A percentile compares a stretch with the other conserved stretches of the same genome.
Conservation (phyloP, 2,329 filamentous ascomycete genomes). For the Fusarium mangiferae region DNA sequence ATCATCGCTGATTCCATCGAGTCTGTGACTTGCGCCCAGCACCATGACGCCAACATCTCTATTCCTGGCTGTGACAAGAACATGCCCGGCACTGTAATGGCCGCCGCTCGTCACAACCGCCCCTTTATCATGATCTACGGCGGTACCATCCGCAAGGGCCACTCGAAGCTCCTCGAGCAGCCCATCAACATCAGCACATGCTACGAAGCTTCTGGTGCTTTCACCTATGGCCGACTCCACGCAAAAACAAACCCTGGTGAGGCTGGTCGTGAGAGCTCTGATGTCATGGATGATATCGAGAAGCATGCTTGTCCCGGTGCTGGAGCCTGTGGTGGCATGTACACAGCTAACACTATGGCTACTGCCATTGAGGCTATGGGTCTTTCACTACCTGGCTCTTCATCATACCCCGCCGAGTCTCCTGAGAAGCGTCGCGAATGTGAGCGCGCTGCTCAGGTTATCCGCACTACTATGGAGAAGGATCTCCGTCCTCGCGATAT, state of each 20-base stretch:
- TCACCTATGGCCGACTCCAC: slow-evolving; percentile 79
- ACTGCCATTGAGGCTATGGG: slow-evolving; percentile 91
- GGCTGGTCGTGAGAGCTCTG: slow-evolving; percentile 73
- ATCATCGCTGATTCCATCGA: slow-evolving; percentile 96
- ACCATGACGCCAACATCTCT: slow-evolving; percentile 91
- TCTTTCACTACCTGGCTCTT: slow-evolving; percentile 84
- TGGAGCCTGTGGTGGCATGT: slow-evolving; percentile 85
- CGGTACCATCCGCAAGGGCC: slow-evolving; percentile 89
- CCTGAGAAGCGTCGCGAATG: slow-evolving; percentile 90
- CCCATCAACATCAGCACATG: slow-evolving; percentile 89
- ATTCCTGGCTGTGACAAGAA: slow-evolving; percentile 98
- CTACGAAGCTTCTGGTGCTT: slow-evolving; percentile 88
- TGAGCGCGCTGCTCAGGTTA: slow-evolving; percentile 80
- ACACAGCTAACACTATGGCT: slow-evolving; percentile 92
- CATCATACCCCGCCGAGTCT: slow-evolving; percentile 81
- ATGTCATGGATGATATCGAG: slow-evolving; percentile 87
- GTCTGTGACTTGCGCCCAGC: slow-evolving; percentile 90
- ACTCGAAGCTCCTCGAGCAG: slow-evolving; percentile 78
- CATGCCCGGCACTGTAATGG: slow-evolving; percentile 94
- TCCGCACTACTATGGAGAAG: slow-evolving; percentile 81
- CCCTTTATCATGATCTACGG: slow-evolving; percentile 97
- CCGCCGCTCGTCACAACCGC: slow-evolving; percentile 88
- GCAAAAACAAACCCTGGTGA: slow-evolving; percentile 71
- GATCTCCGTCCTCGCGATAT: slow-evolving; percentile 85
- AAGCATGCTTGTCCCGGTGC: slow-evolving; percentile 72